A percentile compares a stretch with the other conserved stretches of the same genome.
Conservation (phyloP, 108 stramenopile species). For the Nitzschia sp. region DNA sequence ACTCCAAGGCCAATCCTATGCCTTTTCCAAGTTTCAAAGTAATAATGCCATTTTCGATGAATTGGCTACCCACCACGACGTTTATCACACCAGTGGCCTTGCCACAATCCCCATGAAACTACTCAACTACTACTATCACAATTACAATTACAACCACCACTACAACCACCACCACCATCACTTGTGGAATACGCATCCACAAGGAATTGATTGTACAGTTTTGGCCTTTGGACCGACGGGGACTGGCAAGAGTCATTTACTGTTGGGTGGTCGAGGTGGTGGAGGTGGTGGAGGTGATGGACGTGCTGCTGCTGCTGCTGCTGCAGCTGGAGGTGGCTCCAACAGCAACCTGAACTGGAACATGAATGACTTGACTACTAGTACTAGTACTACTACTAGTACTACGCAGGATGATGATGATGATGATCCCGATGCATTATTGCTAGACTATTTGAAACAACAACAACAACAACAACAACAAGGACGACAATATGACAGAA, state of each 20-base stretch:
- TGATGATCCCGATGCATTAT: neutral
- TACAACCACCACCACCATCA: too few relatives aligned
- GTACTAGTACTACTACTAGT: neutral
- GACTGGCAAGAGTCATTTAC: slow-evolving; percentile 56
- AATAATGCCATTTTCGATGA: slow-evolving; percentile 43
- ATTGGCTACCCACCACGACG: slow-evolving; percentile 42
- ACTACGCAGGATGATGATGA: neutral
- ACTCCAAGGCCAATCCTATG: slow-evolving; percentile 57
- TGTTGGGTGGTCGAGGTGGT: neutral
- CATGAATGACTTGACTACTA: too few relatives aligned
- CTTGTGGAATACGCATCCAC: too few relatives aligned
- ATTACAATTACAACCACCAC: too few relatives aligned
- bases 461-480: neutral
- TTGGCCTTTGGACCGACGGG: slow-evolving; percentile 92
- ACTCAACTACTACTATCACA: too few relatives aligned
- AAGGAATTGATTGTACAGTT: slow-evolving; percentile 66
- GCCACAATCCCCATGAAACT: slow-evolving; percentile 27
- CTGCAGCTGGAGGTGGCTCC: neutral
- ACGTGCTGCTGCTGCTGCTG: neutral
- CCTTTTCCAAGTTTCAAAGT: slow-evolving; percentile 17
- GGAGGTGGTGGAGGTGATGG: neutral
- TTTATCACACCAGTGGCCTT: slow-evolving; percentile 34
- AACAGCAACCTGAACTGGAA: slow-evolving; percentile 5
- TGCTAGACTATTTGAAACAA: neutral
- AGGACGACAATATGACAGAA: neutral